Evolutionary conservation across 129 eudicot genomes (phyloP), one percentile per base, ranked within the genome.

Genomic region (Ambrosia artemisiifolia): DNA sequence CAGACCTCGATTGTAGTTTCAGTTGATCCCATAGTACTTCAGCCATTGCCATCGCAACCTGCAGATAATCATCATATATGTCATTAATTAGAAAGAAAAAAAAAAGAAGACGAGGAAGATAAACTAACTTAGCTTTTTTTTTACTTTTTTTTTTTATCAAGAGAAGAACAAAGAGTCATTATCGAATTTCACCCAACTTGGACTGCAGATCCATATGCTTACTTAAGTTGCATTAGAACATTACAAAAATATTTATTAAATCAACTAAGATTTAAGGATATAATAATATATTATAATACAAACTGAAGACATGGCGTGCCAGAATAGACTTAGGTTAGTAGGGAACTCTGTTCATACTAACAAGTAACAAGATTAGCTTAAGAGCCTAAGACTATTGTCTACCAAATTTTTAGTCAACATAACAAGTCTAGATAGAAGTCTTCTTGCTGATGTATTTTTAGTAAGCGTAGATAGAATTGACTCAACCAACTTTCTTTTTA

Each of bases 21-120:
- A 90, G 34, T 77, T 85, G 89, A 55, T 94, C 96, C 96, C 87
- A 83, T 24, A 90, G 79, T 57, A 88, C 74, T 83, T 94, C 96
- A 63, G 96, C 96, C 78, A 94, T 75, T 34, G 94, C 71, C 13
- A 71, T 68, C 42, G 91, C 81, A 63, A 90, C 91, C 97, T 94
- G 69, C 72, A n/a, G n/a, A n/a, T n/a, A n/a, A n/a, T n/a, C n/a
- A n/a, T n/a, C n/a, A 80, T 38, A 70, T 60, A 50, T 8, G 56
- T 71, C 54, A 79, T 63, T 14, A 18, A 71, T 38, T 56, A 30
- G 66, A 56, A 55, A 40, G 9, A 3, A 69, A 7, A 7, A 44
- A 7, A 44, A 46, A 1, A n/a, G 0, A 38, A 16, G n/a, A 17
- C 1, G 2, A 35, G 14, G 12, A 24, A 42, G 6, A 1, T 9